phyloP scores from a whole-genome alignment of 257 asterid species.

The Verbena officinalis region DNA sequence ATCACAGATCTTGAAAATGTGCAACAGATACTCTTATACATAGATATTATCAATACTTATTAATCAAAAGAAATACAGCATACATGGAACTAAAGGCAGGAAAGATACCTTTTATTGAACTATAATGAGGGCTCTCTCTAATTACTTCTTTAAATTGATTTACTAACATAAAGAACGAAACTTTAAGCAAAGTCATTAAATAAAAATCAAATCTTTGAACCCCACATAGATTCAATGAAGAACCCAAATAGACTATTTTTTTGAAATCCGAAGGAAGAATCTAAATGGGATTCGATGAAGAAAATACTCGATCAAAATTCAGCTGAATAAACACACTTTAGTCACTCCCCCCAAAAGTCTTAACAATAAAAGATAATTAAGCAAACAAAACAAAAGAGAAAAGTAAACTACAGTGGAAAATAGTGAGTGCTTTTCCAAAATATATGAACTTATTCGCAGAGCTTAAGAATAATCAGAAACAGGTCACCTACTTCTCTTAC shows the following conservation, averaged over 20 bases:
- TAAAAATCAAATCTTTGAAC: conserved; percentile 23
- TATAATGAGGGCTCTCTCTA: conserved; percentile 25
- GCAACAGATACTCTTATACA: conserved; percentile 17
- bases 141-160: conserved; percentile 29
- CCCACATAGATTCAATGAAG: conserved; percentile 38
- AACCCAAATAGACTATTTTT: conserved; percentile 19
- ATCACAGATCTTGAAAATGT: conserved; percentile 50
- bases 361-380: conserved; percentile 29
- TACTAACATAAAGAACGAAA: conserved; percentile 19
- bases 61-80: background rate
- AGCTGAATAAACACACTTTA: conserved; percentile 18
- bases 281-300: conserved; percentile 33
- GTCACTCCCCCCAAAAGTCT: conserved; percentile 36
- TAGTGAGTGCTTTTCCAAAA: conserved; percentile 25
- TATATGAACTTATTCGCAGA: conserved; percentile 11
- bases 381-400: conserved; percentile 27
- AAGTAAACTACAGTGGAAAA: conserved; percentile 28
- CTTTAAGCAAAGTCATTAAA: conserved; percentile 37
- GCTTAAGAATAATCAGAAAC: conserved; percentile 21
- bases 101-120: conserved; percentile 34
- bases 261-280: conserved; percentile 30
- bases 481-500: conserved; percentile 37
- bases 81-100: conserved; percentile 34
- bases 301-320: conserved; percentile 24
- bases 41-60: conserved; percentile 22